Percentiles rank a stretch among this genome's conserved stretches.
phyloP scores from a whole-genome alignment of 2,329 filamentous ascomycete species.

The Diaporthe sp. region DNA sequence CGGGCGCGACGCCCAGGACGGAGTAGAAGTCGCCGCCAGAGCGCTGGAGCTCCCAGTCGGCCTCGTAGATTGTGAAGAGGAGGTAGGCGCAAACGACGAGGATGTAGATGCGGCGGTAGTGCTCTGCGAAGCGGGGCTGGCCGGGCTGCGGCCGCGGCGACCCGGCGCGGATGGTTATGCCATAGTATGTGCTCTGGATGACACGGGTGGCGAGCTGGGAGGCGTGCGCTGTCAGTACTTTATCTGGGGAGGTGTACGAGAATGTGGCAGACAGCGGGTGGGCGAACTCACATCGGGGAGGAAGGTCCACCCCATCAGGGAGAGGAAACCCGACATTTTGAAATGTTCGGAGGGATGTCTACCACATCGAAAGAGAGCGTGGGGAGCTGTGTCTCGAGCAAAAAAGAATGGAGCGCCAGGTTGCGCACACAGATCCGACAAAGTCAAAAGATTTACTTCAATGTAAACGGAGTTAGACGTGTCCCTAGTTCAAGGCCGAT shows the following conservation, averaged over 20 bases:
- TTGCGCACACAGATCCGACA: neutral
- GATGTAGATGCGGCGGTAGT: slow-evolving; percentile 86
- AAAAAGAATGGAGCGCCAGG: neutral
- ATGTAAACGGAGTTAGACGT: neutral
- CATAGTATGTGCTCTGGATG: slow-evolving; percentile 85
- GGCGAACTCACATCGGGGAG: slow-evolving; percentile 59
- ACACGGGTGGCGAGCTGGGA: slow-evolving; percentile 79
- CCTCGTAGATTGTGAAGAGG: slow-evolving; percentile 91
- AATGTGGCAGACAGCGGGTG: slow-evolving; percentile 10
- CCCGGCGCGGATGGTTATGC: slow-evolving; percentile 88
- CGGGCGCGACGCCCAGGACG: slow-evolving; percentile 75
- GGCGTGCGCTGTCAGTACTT: slow-evolving; percentile 13
- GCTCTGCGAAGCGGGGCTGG: slow-evolving; percentile 73
- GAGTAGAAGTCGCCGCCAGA: slow-evolving; percentile 79
- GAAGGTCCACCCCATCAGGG: slow-evolving; percentile 67
- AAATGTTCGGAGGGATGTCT: neutral
- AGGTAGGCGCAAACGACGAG: slow-evolving; percentile 87
- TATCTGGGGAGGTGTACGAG: neutral
- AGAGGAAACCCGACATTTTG: slow-evolving; percentile 63
- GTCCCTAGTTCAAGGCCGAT: neutral
- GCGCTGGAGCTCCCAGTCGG: slow-evolving; percentile 81
- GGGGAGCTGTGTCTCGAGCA: neutral
- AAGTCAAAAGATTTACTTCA: neutral
- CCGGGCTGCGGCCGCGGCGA: slow-evolving; percentile 80
- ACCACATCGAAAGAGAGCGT: slow-evolving; percentile 21